Evolutionary conservation across 2,329 filamentous ascomycete species (phyloP).

Genomic region (Epichloe uncinata): DNA sequence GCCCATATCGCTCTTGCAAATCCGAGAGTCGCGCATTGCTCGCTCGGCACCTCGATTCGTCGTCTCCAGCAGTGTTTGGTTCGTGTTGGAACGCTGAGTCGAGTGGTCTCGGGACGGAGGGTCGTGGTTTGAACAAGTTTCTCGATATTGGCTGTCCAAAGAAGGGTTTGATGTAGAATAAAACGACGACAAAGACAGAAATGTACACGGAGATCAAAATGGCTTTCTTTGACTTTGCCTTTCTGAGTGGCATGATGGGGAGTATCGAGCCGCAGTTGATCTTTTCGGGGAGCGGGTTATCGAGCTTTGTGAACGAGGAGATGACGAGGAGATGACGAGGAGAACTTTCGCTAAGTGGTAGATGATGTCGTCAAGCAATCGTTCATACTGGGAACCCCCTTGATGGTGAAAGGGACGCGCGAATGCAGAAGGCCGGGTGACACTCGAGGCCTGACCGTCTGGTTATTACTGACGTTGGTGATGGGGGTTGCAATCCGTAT

Average conservation of each 20-base stretch:
- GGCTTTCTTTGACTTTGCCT: neutral
- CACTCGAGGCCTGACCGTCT: too few relatives aligned
- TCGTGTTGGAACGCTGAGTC: neutral
- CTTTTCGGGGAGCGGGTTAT: neutral
- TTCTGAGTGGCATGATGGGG: neutral
- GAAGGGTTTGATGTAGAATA: neutral
- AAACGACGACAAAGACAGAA: neutral
- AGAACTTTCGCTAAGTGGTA: too few relatives aligned
- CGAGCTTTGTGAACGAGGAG: too few relatives aligned
- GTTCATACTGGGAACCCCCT: neutral
- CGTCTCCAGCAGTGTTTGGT: neutral
- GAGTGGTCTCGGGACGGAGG: neutral
- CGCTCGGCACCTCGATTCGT: neutral
- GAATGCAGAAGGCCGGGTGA: too few relatives aligned
- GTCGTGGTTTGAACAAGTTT: neutral
- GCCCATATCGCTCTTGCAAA: conserved; percentile 24
- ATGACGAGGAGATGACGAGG: too few relatives aligned
- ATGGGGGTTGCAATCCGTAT: too few relatives aligned
- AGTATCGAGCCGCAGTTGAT: neutral
- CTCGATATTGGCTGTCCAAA: neutral
- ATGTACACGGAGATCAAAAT: neutral
- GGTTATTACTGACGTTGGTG: too few relatives aligned
- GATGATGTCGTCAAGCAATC: neutral
- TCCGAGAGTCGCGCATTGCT: neutral
- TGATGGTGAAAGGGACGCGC: too few relatives aligned